Conservation (phyloP, 495 filamentous ascomycete species). For the Talaromyces ruber region DNA sequence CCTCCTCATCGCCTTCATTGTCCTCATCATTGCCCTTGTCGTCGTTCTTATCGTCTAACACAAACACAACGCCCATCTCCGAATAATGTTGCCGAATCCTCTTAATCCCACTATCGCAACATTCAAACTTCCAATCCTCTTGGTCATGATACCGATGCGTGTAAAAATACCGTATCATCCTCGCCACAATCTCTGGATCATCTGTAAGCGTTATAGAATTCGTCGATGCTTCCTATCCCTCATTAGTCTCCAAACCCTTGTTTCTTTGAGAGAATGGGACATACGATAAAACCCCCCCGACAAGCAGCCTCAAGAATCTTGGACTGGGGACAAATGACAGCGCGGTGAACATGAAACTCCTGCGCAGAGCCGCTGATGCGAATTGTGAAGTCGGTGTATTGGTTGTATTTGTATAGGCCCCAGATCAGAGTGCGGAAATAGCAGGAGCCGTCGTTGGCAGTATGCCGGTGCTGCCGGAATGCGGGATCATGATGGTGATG, state of each 20-base stretch:
- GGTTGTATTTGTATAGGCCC: conserved; percentile 2
- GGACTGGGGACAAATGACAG: conserved; percentile 8
- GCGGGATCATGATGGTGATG: background rate
- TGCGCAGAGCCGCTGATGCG: conserved; percentile 10
- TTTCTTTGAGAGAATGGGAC: no score
- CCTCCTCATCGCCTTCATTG: background rate
- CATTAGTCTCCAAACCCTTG: no score
- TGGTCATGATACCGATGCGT: conserved; percentile 8
- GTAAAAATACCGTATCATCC: conserved; percentile 21
- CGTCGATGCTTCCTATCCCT: conserved; percentile 2
- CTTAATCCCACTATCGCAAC: background rate
- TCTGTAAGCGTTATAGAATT: conserved; percentile 4
- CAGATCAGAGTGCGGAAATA: conserved; percentile 5
- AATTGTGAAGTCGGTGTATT: conserved; percentile 25
- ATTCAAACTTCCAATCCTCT: background rate
- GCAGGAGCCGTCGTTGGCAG: background rate
- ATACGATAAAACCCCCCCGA: conserved; percentile 3
- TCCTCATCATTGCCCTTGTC: background rate
- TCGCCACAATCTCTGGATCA: conserved; percentile 16
- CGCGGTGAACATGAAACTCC: conserved; percentile 23
- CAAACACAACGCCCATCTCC: background rate
- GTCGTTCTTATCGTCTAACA: background rate
- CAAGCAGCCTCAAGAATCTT: conserved; percentile 8
- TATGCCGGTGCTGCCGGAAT: background rate
- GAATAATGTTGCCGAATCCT: background rate